These are phyloP conservation scores for Sarocladium brachiariae DNA, from an alignment of 2,329 filamentous ascomycete genomes.

Conservation along the genomic window DNA sequence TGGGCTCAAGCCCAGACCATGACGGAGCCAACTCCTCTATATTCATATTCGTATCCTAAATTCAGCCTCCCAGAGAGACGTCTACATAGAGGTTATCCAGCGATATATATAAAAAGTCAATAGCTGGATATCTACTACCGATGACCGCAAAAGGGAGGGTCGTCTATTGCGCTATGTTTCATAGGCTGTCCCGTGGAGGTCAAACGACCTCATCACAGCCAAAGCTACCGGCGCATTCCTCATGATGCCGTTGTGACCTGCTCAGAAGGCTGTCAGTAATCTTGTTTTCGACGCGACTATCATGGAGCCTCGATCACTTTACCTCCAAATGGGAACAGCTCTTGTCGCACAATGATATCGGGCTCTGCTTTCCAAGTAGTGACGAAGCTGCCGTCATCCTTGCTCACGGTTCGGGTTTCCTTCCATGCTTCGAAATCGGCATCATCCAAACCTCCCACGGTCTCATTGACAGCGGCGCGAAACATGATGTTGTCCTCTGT, in stretches of 20 bases:
- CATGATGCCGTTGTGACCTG: slow-evolving; percentile 65
- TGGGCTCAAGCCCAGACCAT: too few species aligned
- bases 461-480: slow-evolving; percentile 48
- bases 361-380: slow-evolving; percentile 37
- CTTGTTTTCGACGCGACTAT: too few species aligned
- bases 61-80: too few species aligned
- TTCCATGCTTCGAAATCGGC: slow-evolving; percentile 37
- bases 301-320: too few species aligned
- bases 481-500: slow-evolving; percentile 61
- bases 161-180: too few species aligned
- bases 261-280: too few species aligned
- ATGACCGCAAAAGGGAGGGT: too few species aligned
- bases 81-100: too few species aligned
- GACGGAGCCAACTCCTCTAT: too few species aligned
- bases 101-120: too few species aligned
- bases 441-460: slow-evolving; percentile 27
- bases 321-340: slow-evolving; percentile 50
- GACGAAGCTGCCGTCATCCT: slow-evolving; percentile 41
- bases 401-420: slow-evolving; percentile 34
- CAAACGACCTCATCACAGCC: slow-evolving; percentile 61
- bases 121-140: too few species aligned
- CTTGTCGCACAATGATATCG: slow-evolving; percentile 44
- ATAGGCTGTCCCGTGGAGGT: slow-evolving; percentile 28
- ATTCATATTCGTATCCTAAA: too few species aligned
- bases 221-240: slow-evolving; percentile 57